Evolutionary conservation across 352 stramenopile species (phyloP).

Genomic region (Thraustochytrium sp.): DNA sequence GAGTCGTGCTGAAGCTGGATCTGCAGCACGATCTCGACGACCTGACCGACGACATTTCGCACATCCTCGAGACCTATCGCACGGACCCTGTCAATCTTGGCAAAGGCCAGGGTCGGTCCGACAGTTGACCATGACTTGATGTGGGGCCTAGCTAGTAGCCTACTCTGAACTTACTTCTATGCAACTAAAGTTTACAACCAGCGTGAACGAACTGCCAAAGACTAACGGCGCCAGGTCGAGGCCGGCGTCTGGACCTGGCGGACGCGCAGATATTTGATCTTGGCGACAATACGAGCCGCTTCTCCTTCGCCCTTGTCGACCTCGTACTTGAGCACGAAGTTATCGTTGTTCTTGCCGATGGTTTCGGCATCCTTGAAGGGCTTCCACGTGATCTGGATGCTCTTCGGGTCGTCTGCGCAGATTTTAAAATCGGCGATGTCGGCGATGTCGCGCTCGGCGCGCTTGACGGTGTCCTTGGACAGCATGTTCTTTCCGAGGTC

Average conservation of each 20-base stretch:
- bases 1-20: not conserved
- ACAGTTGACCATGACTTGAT: too few relatives aligned
- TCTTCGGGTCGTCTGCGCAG: not conserved
- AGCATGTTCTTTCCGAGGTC: conserved; percentile 43
- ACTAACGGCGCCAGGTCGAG: not conserved
- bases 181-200: not conserved
- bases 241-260: too few relatives aligned
- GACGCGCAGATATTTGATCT: conserved; percentile 39
- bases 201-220: too few relatives aligned
- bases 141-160: too few relatives aligned
- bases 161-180: not conserved
- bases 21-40: conserved; percentile 16
- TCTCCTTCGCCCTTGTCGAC: not conserved
- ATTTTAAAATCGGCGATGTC: conserved; percentile 13
- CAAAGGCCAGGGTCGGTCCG: not conserved
- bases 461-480: conserved; percentile 7
- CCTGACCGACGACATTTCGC: conserved; percentile 18
- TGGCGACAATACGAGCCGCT: conserved; percentile 43
- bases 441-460: conserved; percentile 41
- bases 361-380: not conserved
- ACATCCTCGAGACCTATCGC: not conserved
- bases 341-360: not conserved
- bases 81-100: not conserved
- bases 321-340: conserved; percentile 43
- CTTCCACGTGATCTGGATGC: conserved; percentile 27